A percentile compares a stretch with the other conserved stretches of the same genome.
These are phyloP conservation scores for Botrytis paeoniae DNA, from an alignment of 2,329 filamentous ascomycete genomes.

Conservation along the genomic window DNA sequence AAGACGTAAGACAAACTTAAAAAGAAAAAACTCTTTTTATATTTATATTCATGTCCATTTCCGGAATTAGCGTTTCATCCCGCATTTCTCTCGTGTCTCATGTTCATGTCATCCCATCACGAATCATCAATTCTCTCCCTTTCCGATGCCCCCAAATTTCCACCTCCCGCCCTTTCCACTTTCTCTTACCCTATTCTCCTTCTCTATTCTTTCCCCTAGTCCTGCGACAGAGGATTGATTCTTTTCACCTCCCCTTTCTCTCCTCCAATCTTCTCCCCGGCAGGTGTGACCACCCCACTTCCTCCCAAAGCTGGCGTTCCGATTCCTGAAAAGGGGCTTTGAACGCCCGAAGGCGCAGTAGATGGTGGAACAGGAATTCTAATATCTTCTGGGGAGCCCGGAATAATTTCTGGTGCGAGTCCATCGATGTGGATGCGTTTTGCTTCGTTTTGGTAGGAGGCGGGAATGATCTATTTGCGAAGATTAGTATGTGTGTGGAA, in stretches of 20 bases:
- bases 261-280: neutral
- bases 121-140: neutral
- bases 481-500: neutral
- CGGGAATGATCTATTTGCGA: slow-evolving; percentile 71
- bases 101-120: neutral
- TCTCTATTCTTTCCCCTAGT: neutral
- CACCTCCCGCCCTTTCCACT: neutral
- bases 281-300: neutral
- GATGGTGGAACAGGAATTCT: slow-evolving; percentile 69
- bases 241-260: neutral
- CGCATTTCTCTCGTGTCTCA: neutral
- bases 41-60: neutral
- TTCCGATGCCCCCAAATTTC: neutral
- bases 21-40: neutral
- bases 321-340: slow-evolving; percentile 33
- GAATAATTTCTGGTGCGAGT: slow-evolving; percentile 62
- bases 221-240: slow-evolving; percentile 6
- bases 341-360: slow-evolving; percentile 44
- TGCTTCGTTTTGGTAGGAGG: slow-evolving; percentile 94
- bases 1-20: neutral
- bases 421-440: slow-evolving; percentile 83
- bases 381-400: slow-evolving; percentile 76
- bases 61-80: neutral
- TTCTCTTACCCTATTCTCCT: too few relatives aligned
- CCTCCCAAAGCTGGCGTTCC: slow-evolving; percentile 25